A percentile compares a stretch with the other conserved stretches of the same genome.
Evolutionary conservation across 345 rosid species (phyloP).

Genomic region (Brassica cretica): DNA sequence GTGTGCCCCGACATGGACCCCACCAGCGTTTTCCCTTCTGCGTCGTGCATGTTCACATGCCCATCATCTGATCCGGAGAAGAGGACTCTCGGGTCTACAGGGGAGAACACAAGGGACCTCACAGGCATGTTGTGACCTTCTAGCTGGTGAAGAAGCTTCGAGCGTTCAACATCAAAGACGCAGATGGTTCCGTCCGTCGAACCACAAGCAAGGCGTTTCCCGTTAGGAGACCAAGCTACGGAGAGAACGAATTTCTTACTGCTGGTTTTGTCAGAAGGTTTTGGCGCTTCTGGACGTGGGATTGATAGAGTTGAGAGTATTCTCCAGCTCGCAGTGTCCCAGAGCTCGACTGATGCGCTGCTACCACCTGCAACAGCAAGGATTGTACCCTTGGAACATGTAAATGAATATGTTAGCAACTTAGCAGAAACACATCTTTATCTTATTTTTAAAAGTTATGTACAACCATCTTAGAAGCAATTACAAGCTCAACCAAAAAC

Average conservation of each 20-base stretch:
- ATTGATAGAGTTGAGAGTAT: conserved; percentile 61
- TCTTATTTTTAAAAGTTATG: background rate
- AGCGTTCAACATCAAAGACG: conserved; percentile 74
- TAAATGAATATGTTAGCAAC: conserved; percentile 14
- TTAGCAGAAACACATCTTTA: background rate
- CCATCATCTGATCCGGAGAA: conserved; percentile 90
- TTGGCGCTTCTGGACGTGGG: conserved; percentile 82
- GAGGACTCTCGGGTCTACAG: conserved; percentile 67
- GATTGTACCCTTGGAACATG: conserved; percentile 64
- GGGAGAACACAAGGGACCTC: conserved; percentile 82
- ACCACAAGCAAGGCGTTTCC: conserved; percentile 81
- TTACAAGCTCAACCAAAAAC: background rate
- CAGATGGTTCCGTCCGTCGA: conserved; percentile 93
- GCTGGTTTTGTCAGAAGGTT: conserved; percentile 78
- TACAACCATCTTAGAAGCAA: conserved; percentile 8
- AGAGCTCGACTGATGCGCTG: conserved; percentile 87
- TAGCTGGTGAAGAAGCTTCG: conserved; percentile 80
- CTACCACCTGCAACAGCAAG: conserved; percentile 99
- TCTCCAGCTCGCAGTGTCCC: conserved; percentile 97
- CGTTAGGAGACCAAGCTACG: conserved; percentile 88
- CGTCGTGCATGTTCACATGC: conserved; percentile 87
- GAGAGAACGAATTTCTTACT: conserved; percentile 91
- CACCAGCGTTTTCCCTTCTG: conserved; percentile 69
- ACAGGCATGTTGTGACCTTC: conserved; percentile 96
- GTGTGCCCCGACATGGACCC: conserved; percentile 92